Base-by-base conservation (phyloP, 495 filamentous ascomycete species). In the Staphylotrichum longicolle region DNA sequence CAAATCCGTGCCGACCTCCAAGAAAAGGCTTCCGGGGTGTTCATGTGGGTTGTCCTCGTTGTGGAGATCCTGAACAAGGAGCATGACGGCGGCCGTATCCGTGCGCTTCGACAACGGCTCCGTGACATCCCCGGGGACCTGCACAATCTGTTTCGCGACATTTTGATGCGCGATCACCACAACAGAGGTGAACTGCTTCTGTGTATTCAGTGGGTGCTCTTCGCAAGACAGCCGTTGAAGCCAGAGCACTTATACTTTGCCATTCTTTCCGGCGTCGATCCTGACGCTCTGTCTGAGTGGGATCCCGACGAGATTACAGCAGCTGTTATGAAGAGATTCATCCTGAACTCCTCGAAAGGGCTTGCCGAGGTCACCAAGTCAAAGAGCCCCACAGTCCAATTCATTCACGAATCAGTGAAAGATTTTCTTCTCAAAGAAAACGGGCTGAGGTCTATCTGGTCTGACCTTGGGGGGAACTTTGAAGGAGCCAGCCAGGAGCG, bases 41-140 rank as follows among this genome's bases (percentile, higher is more conserved):
- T 83, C 41, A 74, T 82, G 64, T 83, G 79, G 80, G 73, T 78
- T 12, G 71, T 77, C 2, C 61, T 80, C 2, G 77, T 82, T 27
- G 72, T 78, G 9, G 68, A 73, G 3, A 80, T 81, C 14, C 63
- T 83, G 10, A 80, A 78, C 56, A 70, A 65, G 27, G 76, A 79
- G 54, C 66, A 72, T 56, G 63, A 72, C 59, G 15, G 42, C 3
- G 76, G 75, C 10, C 52, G 63, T 6, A 56, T 61, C 10, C 50
- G 39, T 3, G 11, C 12, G n/a, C 62, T 73, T 14, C 44, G 54
- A 14, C 35, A 61, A 40, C 66, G 58, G 41, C 70, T 78, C 2
- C 15, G 27, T 15, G 68, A 75, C 5, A 70, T 78, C 9, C 77
- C 76, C 0, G 58, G 42, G 15, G 66, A 65, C 37, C 57, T 80